These are phyloP conservation scores for Boletus subparvulus DNA, from an alignment of 768 basidiomycete species.

Conservation along the genomic window DNA sequence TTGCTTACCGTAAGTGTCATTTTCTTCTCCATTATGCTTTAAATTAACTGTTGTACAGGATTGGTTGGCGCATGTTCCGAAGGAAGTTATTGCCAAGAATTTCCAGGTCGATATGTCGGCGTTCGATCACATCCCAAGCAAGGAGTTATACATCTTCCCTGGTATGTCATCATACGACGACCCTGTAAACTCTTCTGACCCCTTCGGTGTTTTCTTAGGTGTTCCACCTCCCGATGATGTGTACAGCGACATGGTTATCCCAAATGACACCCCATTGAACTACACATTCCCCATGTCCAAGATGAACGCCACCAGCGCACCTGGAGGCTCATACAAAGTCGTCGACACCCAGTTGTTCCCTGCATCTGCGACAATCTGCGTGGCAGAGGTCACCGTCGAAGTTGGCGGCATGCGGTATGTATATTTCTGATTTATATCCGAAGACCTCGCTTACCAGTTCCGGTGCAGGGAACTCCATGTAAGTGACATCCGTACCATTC, in stretches of 20 bases:
- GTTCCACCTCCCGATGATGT: conserved; percentile 43
- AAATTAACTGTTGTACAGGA: conserved; percentile 40
- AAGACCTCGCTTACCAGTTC: neutral
- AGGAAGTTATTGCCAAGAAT: conserved; percentile 62
- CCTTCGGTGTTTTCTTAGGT: conserved; percentile 25
- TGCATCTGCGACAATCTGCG: conserved; percentile 51
- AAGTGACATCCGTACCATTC: conserved; percentile 14
- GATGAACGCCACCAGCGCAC: conserved; percentile 39
- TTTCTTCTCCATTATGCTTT: neutral
- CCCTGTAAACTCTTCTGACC: neutral
- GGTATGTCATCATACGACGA: conserved; percentile 21
- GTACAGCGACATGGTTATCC: conserved; percentile 45
- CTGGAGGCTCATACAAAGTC: conserved; percentile 60
- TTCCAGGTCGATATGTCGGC: conserved; percentile 48
- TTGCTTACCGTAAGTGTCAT: conserved; percentile 31
- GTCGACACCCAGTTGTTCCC: conserved; percentile 56
- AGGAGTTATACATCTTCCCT: conserved; percentile 58
- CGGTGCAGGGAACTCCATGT: conserved; percentile 45
- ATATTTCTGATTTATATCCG: neutral
- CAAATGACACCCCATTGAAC: conserved; percentile 49
- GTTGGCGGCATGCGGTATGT: conserved; percentile 59
- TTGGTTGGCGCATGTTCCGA: conserved; percentile 64
- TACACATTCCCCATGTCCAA: conserved; percentile 57
- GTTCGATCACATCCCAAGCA: conserved; percentile 54
- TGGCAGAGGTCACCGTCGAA: conserved; percentile 57